phyloP scores from a whole-genome alignment of 768 basidiomycete species.

The Mycena belliarum region DNA sequence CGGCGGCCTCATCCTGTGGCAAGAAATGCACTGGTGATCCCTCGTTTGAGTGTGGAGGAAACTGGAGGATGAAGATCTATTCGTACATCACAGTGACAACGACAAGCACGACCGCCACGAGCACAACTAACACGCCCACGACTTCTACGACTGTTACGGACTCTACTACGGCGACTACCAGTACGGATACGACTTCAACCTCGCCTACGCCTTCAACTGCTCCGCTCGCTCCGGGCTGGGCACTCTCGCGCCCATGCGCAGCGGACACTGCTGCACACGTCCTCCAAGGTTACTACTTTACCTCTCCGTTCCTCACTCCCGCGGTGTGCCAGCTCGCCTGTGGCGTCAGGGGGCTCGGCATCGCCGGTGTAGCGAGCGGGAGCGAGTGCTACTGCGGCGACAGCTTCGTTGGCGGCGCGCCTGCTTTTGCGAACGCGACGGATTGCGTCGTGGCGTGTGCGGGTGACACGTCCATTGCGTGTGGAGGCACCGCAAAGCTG shows the following conservation, averaged over 20 bases:
- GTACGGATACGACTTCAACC: background rate
- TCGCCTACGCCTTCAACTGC: background rate
- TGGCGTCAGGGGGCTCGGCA: background rate
- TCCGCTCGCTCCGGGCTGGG: background rate
- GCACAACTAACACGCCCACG: background rate
- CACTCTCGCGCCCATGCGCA: constrained; percentile 8
- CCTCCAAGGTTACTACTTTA: constrained; percentile 9
- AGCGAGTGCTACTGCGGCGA: constrained; percentile 13
- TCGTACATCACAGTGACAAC: background rate
- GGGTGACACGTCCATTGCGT: background rate
- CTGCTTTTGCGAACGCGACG: background rate
- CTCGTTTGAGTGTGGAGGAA: background rate
- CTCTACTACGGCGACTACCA: background rate
- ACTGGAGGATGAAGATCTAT: background rate
- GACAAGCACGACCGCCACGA: background rate
- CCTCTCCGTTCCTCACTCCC: constrained; percentile 7
- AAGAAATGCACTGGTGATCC: background rate
- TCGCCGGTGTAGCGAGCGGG: constrained; percentile 13
- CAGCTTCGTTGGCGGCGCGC: constrained; percentile 8
- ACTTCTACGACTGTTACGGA: background rate
- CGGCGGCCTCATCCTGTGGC: background rate
- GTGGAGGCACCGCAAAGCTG: background rate
- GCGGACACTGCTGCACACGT: constrained; percentile 8
- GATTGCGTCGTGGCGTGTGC: constrained; percentile 2
- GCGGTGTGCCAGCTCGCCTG: constrained; percentile 11